These are phyloP conservation scores for Fusarium sp. DNA, from an alignment of 2,329 filamentous ascomycete species.

Conservation along the genomic window DNA sequence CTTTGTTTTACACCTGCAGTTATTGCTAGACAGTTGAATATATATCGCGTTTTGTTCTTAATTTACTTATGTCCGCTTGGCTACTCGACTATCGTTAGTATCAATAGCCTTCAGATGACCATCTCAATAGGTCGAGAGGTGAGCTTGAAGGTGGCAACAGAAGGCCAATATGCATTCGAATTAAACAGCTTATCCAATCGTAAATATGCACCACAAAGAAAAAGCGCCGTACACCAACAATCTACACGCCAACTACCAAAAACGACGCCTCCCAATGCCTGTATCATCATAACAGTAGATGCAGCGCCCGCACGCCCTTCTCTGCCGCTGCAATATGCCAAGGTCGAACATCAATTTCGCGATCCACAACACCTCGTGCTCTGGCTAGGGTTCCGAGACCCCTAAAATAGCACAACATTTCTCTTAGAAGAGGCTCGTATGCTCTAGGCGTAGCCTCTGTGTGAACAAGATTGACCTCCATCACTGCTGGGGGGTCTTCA, in stretches of 20 bases:
- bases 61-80: not conserved
- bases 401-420: constrained; percentile 75
- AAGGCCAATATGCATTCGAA: constrained; percentile 6
- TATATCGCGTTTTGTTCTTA: not conserved
- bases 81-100: not conserved
- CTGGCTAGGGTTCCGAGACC: constrained; percentile 74
- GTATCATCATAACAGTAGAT: constrained; percentile 66
- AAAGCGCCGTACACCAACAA: constrained; percentile 31
- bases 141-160: not conserved
- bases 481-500: constrained; percentile 67
- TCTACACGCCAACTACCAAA: not conserved
- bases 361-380: constrained; percentile 69
- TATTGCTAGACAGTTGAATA: not conserved
- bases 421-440: constrained; percentile 73
- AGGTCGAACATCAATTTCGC: constrained; percentile 70
- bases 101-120: not conserved
- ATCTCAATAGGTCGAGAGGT: not conserved
- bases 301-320: constrained; percentile 73
- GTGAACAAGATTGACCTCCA: constrained; percentile 73
- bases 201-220: constrained; percentile 20
- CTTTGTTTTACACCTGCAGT: not conserved
- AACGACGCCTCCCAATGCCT: constrained; percentile 29
- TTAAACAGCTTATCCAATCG: constrained; percentile 8
- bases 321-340: constrained; percentile 81
- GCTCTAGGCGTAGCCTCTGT: constrained; percentile 60